Evolutionary conservation across 192 early-diverging fungal genomes (phyloP).

Genomic region (Chytriomyces sp.): DNA sequence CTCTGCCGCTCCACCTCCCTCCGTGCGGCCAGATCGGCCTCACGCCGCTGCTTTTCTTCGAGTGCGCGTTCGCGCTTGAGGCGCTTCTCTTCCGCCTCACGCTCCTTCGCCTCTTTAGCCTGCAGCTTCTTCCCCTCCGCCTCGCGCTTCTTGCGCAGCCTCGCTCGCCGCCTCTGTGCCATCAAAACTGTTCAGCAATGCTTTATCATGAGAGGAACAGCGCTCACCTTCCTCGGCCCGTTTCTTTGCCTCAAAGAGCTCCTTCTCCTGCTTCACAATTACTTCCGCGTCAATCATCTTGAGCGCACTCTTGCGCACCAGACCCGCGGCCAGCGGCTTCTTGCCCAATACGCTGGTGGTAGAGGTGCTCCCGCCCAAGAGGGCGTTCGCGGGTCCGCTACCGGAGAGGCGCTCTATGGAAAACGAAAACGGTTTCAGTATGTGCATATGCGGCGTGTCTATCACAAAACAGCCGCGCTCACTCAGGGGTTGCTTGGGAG

Average conservation of each 20-base stretch:
- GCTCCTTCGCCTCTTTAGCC: conserved; percentile 23
- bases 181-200: not conserved
- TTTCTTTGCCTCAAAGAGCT: conserved; percentile 11
- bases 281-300: conserved; percentile 18
- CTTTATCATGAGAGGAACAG: not conserved
- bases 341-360: not conserved
- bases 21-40: conserved; percentile 10
- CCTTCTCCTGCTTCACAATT: conserved; percentile 12
- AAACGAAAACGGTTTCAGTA: too few species aligned
- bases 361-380: not conserved
- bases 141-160: conserved; percentile 23
- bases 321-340: not conserved
- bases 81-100: conserved; percentile 22
- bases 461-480: not conserved
- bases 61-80: conserved; percentile 5
- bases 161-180: conserved; percentile 6
- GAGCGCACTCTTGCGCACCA: not conserved
- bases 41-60: conserved; percentile 25
- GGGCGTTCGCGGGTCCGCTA: not conserved
- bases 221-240: conserved; percentile 3
- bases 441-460: too few species aligned
- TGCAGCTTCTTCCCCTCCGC: conserved; percentile 18
- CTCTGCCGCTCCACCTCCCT: conserved; percentile 17
- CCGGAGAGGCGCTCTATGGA: not conserved
- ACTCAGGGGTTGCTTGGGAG: not conserved